Percentiles rank a stretch among this genome's conserved stretches.
Evolutionary conservation across 2,329 filamentous ascomycete species (phyloP).

Genomic region (Epichloe aotearoae): DNA sequence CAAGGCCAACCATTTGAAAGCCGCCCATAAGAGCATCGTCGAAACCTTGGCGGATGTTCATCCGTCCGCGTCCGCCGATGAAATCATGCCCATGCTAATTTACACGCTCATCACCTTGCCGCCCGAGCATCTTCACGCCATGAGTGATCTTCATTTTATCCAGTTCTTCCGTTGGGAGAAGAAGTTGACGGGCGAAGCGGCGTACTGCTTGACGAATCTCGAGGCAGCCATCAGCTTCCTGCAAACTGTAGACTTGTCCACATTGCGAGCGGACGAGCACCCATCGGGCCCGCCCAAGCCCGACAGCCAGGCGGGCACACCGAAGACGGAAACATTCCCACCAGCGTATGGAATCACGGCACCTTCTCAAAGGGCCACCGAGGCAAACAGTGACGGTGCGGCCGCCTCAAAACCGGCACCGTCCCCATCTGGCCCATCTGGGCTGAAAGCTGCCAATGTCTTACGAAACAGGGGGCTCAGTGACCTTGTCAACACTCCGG

Average conservation of each 20-base stretch:
- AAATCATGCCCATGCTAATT: conserved; percentile 93
- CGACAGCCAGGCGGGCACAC: conserved; percentile 32
- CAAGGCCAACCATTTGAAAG: conserved; percentile 79
- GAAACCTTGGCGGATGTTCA: conserved; percentile 62
- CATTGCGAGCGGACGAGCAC: conserved; percentile 66
- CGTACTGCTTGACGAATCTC: conserved; percentile 91
- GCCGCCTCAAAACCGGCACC: conserved; percentile 22
- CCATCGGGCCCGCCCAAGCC: conserved; percentile 53
- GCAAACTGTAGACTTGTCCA: conserved; percentile 88
- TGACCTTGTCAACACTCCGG: conserved; percentile 73
- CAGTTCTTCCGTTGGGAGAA: conserved; percentile 76
- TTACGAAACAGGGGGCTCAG: conserved; percentile 63
- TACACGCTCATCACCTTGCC: conserved; percentile 88
- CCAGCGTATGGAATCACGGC: conserved; percentile 36
- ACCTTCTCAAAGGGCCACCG: conserved; percentile 18
- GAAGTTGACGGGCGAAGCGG: conserved; percentile 84
- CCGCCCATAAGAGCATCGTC: conserved; percentile 86
- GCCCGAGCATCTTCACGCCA: conserved; percentile 72
- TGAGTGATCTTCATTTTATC: conserved; percentile 92
- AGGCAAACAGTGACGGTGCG: conserved; percentile 19
- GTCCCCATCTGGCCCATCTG: conserved; percentile 25
- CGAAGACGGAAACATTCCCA: conserved; percentile 41
- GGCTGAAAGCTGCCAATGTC: conserved; percentile 32
- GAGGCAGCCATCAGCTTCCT: conserved; percentile 91
- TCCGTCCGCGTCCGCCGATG: conserved; percentile 81